Evolutionary conservation across 306 rosid genomes (phyloP).

Genomic region (Casuarina glauca): DNA sequence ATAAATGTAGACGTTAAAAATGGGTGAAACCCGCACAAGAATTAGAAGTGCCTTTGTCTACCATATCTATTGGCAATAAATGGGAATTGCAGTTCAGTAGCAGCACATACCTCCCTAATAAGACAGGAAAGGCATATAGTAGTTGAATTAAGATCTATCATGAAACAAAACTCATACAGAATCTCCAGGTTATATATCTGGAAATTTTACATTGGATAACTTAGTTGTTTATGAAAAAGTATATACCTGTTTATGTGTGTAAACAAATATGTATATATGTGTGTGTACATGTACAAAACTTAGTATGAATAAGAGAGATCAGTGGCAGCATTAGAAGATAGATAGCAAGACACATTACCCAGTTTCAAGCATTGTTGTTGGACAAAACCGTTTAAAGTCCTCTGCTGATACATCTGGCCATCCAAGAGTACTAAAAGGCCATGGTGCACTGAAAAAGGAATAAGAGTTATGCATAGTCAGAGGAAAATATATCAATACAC

Average conservation of each 20-base stretch:
- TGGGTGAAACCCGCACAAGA: not conserved
- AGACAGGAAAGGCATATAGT: not conserved
- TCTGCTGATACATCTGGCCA: constrained; percentile 84
- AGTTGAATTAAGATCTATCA: not conserved
- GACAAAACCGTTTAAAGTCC: constrained; percentile 82
- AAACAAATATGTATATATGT: too few species aligned
- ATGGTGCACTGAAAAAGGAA: constrained; percentile 66
- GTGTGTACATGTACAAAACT: not conserved
- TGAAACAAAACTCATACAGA: not conserved
- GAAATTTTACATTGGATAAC: not conserved
- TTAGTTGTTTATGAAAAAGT: not conserved
- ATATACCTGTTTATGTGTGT: too few species aligned
- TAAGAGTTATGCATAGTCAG: constrained; percentile 16
- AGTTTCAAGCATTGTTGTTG: constrained; percentile 96
- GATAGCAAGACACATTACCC: constrained; percentile 59
- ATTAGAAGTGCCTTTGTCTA: not conserved
- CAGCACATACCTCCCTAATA: not conserved
- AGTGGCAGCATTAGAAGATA: constrained; percentile 20
- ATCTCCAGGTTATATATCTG: not conserved
- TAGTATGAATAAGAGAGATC: not conserved
- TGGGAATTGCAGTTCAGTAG: not conserved
- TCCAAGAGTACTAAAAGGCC: constrained; percentile 99
- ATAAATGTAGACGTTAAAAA: constrained; percentile 1
- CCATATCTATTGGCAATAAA: not conserved
- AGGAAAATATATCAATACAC: not conserved